Conservation (phyloP, 257 asterid genomes). For the Osmanthus fragrans region DNA sequence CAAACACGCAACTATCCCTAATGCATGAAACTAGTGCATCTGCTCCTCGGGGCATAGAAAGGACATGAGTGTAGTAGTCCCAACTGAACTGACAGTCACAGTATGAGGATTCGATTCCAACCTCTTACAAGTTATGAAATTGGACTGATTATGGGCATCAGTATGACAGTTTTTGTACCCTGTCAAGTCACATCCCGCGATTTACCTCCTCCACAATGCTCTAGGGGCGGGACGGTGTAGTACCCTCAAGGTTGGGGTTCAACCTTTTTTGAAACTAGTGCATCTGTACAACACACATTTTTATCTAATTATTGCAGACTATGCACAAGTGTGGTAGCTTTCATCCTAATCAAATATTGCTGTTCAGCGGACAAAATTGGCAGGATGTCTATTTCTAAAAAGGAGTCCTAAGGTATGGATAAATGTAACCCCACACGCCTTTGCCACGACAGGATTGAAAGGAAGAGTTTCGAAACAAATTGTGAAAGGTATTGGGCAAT, state of each 20-base stretch:
- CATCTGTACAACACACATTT: neutral
- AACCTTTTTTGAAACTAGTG: neutral
- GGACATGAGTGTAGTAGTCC: no score
- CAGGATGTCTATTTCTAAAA: neutral
- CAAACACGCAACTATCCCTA: neutral
- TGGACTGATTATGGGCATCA: no score
- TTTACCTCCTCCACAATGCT: no score
- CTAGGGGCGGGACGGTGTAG: no score
- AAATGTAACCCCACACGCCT: neutral
- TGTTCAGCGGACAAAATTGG: neutral
- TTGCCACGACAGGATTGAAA: neutral
- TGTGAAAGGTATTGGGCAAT: constrained; percentile 29
- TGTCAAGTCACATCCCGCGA: no score
- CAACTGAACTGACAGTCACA: no score
- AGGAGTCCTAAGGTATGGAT: neutral
- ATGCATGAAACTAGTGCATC: neutral
- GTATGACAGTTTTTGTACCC: no score
- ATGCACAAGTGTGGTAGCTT: neutral
- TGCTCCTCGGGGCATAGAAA: no score
- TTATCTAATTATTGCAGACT: neutral
- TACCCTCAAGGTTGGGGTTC: no score
- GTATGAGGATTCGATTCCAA: no score
- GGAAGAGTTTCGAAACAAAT: neutral
- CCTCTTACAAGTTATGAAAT: no score
- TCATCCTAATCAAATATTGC: neutral